Conservation (phyloP, 345 rosid species). For the Euphorbia pulcherrima region DNA sequence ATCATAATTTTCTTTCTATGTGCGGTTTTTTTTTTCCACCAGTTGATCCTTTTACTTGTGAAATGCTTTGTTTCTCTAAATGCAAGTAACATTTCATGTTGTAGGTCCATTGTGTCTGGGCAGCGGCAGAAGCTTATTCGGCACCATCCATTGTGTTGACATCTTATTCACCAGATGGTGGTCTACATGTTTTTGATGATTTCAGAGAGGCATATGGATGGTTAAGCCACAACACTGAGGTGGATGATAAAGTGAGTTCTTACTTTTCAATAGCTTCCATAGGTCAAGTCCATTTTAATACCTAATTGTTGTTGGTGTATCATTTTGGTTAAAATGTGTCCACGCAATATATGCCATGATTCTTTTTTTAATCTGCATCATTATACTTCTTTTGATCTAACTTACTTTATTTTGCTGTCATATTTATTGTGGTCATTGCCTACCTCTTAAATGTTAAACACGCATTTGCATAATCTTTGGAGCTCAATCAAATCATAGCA, state of each 20-base stretch:
- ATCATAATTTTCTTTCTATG: not conserved
- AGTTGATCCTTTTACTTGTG: not conserved
- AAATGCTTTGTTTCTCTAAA: not conserved
- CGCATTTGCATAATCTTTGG: not conserved
- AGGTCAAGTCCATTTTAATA: not conserved
- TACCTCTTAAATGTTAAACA: not conserved
- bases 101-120: slow-evolving; percentile 99
- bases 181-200: slow-evolving; percentile 90
- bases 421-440: slow-evolving; percentile 1
- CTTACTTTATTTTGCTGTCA: not conserved
- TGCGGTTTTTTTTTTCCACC: not conserved
- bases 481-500: not conserved
- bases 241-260: slow-evolving; percentile 84
- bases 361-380: not conserved
- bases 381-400: not conserved
- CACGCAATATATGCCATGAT: not conserved
- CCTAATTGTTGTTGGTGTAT: not conserved
- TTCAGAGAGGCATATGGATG: slow-evolving; percentile 97
- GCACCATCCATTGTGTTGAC: slow-evolving; percentile 98
- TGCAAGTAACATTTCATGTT: not conserved
- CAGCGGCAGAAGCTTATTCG: slow-evolving; percentile 99
- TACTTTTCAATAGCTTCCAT: not conserved
- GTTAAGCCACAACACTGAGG: slow-evolving; percentile 96
- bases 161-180: slow-evolving; percentile 65
- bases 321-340: not conserved